These are phyloP conservation scores for Trametes maxima DNA, from an alignment of 768 basidiomycete species.

Conservation along the genomic window DNA sequence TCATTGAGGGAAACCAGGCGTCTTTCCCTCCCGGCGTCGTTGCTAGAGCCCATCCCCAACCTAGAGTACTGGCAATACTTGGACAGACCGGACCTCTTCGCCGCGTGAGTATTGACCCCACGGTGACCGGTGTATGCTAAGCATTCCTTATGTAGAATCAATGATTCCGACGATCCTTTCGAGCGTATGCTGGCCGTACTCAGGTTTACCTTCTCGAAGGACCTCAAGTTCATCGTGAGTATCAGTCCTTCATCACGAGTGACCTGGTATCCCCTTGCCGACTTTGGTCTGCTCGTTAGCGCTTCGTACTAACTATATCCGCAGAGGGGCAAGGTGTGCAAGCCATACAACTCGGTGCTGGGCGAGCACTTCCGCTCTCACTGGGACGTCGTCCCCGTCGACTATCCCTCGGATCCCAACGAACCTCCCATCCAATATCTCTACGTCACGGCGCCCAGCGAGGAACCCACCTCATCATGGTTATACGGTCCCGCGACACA, in stretches of 20 bases:
- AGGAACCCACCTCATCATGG: constrained; percentile 17
- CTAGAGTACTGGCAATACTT: constrained; percentile 96
- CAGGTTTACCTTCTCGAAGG: constrained; percentile 88
- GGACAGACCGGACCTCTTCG: constrained; percentile 89
- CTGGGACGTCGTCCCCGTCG: constrained; percentile 76
- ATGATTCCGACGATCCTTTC: constrained; percentile 90
- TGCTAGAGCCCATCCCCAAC: constrained; percentile 93
- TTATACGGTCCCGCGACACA: constrained; percentile 27
- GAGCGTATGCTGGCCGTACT: constrained; percentile 93
- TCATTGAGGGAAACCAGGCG: constrained; percentile 54
- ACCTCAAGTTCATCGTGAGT: constrained; percentile 88
- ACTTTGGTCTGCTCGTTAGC: neutral
- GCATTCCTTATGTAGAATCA: constrained; percentile 59
- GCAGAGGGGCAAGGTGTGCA: constrained; percentile 90
- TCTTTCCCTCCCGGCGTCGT: constrained; percentile 87
- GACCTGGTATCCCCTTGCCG: no score
- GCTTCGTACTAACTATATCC: neutral
- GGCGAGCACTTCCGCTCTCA: constrained; percentile 89
- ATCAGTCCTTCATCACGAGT: neutral
- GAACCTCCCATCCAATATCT: constrained; percentile 50
- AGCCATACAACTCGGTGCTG: constrained; percentile 87
- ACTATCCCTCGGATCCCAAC: constrained; percentile 50
- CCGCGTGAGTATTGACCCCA: constrained; percentile 62
- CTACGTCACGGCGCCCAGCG: constrained; percentile 36
- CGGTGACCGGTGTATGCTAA: neutral